Evolutionary conservation across 352 stramenopile species (phyloP), one percentile per base, ranked within the genome.

Genomic region (Phytophthora brassicae): DNA sequence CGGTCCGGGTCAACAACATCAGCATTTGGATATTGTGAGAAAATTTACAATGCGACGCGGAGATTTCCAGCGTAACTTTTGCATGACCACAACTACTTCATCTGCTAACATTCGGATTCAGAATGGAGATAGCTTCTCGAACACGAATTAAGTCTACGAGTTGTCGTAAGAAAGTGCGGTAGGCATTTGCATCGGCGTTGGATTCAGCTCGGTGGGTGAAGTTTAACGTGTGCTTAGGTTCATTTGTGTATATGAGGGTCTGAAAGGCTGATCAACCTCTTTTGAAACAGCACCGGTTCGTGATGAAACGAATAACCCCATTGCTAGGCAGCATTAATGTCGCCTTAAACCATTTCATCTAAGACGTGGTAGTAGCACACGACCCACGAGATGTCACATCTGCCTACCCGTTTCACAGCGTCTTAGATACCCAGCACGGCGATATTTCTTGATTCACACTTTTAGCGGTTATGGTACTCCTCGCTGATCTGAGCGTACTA

Each of bases 1-100:
- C n/a, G n/a, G 43, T 88, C 81, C 39, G 88, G 19, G 52, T 88
- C 88, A 12, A 90, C 66, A 29, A 90, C 66, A 29, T 86, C 64
- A 19, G 81, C 76, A 38, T 88, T 80, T 8, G 50, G 31, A 43
- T 88, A 88, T 14, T 58, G 41, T 1, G 78, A 77, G 12, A 90
- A 60, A 24, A 74, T 66, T 8, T 76, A 50, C 39, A 88, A 74
- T 3, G 81, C 81, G 0, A 60, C 68, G 11, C 62, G 50, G 48
- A 90, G 60, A 54, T 87, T 90, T 4, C 56, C 63, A 2, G 54
- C 46, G 57, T 90, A 90, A 0, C 70, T 66, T 13, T 80, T 69
- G 53, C 48, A 22, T 68, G 62, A 4, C 60, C 78, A 31, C 79
- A 90, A 19, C 64, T 44, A 23, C 69, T 11, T 36, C 56, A 17